A percentile compares a stretch with the other conserved stretches of the same genome.
Evolutionary conservation across 1,284 basidiomycete genomes (phyloP).

Genomic region (Rhodotorula sp.): DNA sequence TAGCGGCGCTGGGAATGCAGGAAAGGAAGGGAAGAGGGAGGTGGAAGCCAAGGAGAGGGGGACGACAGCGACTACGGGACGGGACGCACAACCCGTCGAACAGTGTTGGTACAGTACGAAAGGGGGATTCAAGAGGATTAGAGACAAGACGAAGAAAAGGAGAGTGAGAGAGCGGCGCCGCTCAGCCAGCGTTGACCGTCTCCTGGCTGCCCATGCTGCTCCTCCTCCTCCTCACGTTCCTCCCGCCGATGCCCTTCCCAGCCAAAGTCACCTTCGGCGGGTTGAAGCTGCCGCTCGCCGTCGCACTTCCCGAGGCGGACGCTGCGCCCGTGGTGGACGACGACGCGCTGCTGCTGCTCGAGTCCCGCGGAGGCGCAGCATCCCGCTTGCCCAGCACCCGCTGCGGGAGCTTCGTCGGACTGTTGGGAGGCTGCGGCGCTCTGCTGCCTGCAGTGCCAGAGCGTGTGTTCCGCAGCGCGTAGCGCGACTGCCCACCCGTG

Average conservation of each 20-base stretch:
- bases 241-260: not conserved
- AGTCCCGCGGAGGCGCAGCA: not conserved
- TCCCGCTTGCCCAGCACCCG: conserved; percentile 34
- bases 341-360: not conserved
- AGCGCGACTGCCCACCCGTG: conserved; percentile 4
- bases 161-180: not conserved
- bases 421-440: conserved; percentile 16
- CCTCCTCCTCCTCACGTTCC: conserved; percentile 23
- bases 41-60: too few species aligned
- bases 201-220: conserved; percentile 33
- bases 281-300: not conserved
- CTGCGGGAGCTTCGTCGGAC: conserved; percentile 32
- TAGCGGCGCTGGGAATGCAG: not conserved
- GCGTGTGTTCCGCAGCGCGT: conserved; percentile 25
- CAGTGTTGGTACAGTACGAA: not conserved
- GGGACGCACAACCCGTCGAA: too few species aligned
- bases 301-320: not conserved
- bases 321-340: not conserved
- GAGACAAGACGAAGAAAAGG: too few species aligned
- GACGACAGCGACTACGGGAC: not conserved
- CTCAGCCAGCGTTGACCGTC: conserved; percentile 15
- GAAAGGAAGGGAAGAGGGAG: not conserved
- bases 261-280: not conserved
- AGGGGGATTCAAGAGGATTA: not conserved
- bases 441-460: not conserved